Evolutionary conservation across 2,329 filamentous ascomycete genomes (phyloP).

Genomic region (Trichoderma hamatum): DNA sequence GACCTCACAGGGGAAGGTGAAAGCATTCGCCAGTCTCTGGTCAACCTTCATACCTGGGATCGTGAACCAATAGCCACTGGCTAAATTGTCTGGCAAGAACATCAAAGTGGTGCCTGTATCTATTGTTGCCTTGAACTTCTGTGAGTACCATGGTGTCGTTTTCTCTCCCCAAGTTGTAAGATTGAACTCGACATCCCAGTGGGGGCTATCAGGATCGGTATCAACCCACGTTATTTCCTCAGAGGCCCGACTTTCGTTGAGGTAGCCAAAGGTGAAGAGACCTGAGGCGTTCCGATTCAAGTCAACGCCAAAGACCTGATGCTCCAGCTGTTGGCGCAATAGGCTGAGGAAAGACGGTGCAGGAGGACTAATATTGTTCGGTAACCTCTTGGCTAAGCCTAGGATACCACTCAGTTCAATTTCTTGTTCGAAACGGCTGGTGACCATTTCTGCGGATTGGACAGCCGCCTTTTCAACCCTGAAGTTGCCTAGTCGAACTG

Average conservation of each 20-base stretch:
- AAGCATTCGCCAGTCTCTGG: slow-evolving; percentile 48
- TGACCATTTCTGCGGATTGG: slow-evolving; percentile 51
- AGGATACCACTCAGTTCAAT: slow-evolving; percentile 53
- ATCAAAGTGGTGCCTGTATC: slow-evolving; percentile 73
- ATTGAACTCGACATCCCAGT: slow-evolving; percentile 54
- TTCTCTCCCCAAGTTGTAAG: slow-evolving; percentile 48
- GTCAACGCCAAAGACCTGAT: slow-evolving; percentile 54
- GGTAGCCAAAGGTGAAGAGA: slow-evolving; percentile 55
- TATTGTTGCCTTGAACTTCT: slow-evolving; percentile 56
- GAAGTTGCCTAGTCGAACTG: slow-evolving; percentile 50
- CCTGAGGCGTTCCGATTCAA: slow-evolving; percentile 52
- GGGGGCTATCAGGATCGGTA: slow-evolving; percentile 38
- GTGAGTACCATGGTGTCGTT: slow-evolving; percentile 55
- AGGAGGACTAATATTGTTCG: slow-evolving; percentile 48
- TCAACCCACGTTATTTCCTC: slow-evolving; percentile 50
- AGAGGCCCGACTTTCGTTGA: slow-evolving; percentile 46
- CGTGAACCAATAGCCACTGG: slow-evolving; percentile 63
- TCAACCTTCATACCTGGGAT: slow-evolving; percentile 58
- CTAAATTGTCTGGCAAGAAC: slow-evolving; percentile 60
- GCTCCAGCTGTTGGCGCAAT: slow-evolving; percentile 45
- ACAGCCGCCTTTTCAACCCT: slow-evolving; percentile 50
- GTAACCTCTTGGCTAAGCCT: slow-evolving; percentile 53
- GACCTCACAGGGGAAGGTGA: slow-evolving; percentile 60
- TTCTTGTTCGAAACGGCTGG: slow-evolving; percentile 48
- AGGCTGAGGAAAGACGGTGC: slow-evolving; percentile 51